phyloP scores from a whole-genome alignment of 345 rosid species.

The Sisymbrium irio region DNA sequence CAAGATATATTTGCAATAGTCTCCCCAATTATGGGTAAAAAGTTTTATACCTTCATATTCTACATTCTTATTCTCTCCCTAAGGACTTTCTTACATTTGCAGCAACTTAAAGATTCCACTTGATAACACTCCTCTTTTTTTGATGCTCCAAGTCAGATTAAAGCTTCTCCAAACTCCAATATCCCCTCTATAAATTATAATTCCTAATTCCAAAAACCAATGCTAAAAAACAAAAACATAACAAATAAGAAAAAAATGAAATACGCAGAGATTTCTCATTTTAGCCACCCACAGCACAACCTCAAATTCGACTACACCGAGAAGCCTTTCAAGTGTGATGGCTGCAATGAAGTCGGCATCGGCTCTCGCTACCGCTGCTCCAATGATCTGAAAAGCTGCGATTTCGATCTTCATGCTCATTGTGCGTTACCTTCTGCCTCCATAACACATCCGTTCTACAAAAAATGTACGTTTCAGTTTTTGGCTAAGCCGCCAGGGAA shows the following conservation, averaged over 20 bases:
- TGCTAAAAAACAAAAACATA: background rate
- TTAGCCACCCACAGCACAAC: slow-evolving; percentile 73
- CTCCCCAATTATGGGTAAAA: slow-evolving; percentile 19
- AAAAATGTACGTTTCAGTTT: slow-evolving; percentile 82
- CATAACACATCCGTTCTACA: slow-evolving; percentile 73
- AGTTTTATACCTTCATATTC: slow-evolving; percentile 31
- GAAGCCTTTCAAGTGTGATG: slow-evolving; percentile 86
- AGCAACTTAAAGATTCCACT: slow-evolving; percentile 33
- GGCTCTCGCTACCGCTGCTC: slow-evolving; percentile 77
- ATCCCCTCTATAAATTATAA: slow-evolving; percentile 13
- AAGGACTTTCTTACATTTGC: slow-evolving; percentile 29
- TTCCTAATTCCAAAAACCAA: background rate
- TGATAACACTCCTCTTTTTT: slow-evolving; percentile 16
- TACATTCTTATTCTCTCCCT: slow-evolving; percentile 32
- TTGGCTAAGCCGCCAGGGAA: slow-evolving; percentile 58
- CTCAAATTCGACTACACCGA: slow-evolving; percentile 61
- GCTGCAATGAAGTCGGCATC: slow-evolving; percentile 90
- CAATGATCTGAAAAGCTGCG: slow-evolving; percentile 32
- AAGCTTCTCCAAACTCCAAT: slow-evolving; percentile 14
- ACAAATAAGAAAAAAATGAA: slow-evolving; percentile 42
- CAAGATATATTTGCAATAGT: background rate
- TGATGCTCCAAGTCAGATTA: slow-evolving; percentile 25
- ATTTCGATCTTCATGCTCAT: slow-evolving; percentile 82
- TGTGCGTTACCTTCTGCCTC: slow-evolving; percentile 59
- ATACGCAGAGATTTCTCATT: slow-evolving; percentile 67